Evolutionary conservation across 202 grass and related monocot species (phyloP).

Genomic region (Schoenoplectus tabernaemontani): DNA sequence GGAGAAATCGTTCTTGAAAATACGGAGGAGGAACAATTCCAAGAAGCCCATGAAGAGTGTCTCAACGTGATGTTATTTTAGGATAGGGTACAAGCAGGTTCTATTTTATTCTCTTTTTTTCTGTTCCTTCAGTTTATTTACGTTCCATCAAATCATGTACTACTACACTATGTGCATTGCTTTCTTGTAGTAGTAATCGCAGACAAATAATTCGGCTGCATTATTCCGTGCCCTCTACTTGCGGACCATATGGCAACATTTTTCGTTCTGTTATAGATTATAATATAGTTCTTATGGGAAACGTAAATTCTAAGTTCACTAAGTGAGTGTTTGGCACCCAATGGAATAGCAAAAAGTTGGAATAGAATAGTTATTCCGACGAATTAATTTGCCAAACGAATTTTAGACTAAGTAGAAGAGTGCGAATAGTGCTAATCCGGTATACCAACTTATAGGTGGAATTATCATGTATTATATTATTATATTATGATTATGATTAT

Average conservation of each 20-base stretch:
- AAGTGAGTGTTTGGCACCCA: no score
- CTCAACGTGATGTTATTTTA: slow-evolving; percentile 15
- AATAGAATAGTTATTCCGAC: no score
- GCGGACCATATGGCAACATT: neutral
- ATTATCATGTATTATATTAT: no score
- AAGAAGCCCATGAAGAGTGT: slow-evolving; percentile 78
- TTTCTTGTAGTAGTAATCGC: neutral
- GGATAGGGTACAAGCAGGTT: neutral
- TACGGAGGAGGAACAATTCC: slow-evolving; percentile 49
- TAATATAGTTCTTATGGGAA: neutral
- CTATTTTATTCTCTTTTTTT: neutral
- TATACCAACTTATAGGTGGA: no score
- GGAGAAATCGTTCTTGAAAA: slow-evolving; percentile 62
- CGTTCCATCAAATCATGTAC: neutral
- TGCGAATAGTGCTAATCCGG: no score
- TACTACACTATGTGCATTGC: neutral
- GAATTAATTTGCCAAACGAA: no score
- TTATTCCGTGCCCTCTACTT: neutral
- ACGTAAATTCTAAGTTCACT: neutral
- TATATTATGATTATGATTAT: no score
- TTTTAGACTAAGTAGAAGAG: no score
- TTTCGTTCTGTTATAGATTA: neutral
- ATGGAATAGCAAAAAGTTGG: no score
- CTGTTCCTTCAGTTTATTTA: neutral
- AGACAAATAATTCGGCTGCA: neutral